phyloP scores from a whole-genome alignment of 352 stramenopile species.

The Phytophthora hybrid region DNA sequence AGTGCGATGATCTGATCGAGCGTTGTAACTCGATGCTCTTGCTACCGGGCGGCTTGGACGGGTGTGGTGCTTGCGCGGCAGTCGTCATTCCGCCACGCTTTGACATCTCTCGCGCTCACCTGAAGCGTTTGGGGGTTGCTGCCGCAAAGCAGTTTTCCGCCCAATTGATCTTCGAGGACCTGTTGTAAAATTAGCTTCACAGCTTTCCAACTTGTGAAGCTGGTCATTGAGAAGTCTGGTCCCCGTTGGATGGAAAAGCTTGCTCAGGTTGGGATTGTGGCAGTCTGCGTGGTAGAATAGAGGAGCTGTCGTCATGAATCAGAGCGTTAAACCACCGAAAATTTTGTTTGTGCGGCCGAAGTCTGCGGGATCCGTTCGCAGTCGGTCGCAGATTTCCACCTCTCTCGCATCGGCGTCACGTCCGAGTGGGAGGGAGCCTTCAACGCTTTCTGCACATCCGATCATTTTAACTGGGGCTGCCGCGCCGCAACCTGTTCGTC shows the following conservation, averaged over 20 bases:
- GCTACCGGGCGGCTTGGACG: slow-evolving; percentile 25
- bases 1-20: slow-evolving; percentile 18
- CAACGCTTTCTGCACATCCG: background rate
- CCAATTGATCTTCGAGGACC: background rate
- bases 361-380: slow-evolving; percentile 25
- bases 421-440: background rate
- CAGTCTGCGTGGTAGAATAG: too few relatives aligned
- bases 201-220: background rate
- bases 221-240: background rate
- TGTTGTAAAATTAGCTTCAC: slow-evolving; percentile 17
- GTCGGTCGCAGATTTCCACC: background rate
- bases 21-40: slow-evolving; percentile 17
- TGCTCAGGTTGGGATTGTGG: background rate
- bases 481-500: slow-evolving; percentile 13
- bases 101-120: slow-evolving; percentile 20
- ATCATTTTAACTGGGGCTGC: slow-evolving; percentile 20
- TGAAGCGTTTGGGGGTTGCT: background rate
- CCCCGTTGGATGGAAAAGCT: background rate
- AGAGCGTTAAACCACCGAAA: slow-evolving; percentile 30
- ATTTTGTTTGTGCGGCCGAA: slow-evolving; percentile 41
- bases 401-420: background rate
- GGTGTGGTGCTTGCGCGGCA: slow-evolving; percentile 16
- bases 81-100: slow-evolving; percentile 10
- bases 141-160: background rate
- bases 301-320: slow-evolving; percentile 14